Conservation (phyloP, 305 asterid species). For the Salvia sclarea region DNA sequence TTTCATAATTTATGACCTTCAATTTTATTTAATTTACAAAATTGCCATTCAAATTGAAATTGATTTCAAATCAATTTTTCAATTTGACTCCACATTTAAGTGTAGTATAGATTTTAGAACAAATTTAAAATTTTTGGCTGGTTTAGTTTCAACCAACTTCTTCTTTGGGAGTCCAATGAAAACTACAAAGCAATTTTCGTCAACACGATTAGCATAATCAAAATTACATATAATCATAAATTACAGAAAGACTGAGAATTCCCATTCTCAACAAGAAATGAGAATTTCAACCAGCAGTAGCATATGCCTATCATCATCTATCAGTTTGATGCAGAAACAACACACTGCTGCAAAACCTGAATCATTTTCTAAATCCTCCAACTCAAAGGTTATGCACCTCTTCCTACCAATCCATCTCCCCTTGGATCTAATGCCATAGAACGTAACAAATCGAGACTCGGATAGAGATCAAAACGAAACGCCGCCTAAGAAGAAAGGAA, state of each 20-base stretch:
- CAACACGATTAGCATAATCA: neutral
- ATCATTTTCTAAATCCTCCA: neutral
- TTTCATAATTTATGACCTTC: too few species aligned
- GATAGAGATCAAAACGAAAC: slow-evolving; percentile 12
- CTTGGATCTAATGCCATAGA: neutral
- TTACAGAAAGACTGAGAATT: neutral
- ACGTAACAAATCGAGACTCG: slow-evolving; percentile 23
- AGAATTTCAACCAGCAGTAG: neutral
- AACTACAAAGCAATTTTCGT: neutral
- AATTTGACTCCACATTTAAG: too few species aligned
- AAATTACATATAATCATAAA: neutral
- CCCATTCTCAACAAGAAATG: neutral
- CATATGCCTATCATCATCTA: neutral
- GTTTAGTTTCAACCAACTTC: too few species aligned
- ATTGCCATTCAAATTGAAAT: too few species aligned
- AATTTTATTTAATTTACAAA: too few species aligned
- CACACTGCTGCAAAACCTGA: neutral
- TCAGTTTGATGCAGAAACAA: neutral
- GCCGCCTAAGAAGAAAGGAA: neutral
- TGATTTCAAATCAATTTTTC: too few species aligned
- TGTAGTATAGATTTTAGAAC: too few species aligned
- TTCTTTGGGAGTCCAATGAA: too few species aligned
- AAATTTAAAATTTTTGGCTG: too few species aligned
- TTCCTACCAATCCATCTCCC: slow-evolving; percentile 17
- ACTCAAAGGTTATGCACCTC: neutral